Evolutionary conservation across 768 basidiomycete genomes (phyloP), one percentile per base, ranked within the genome.

Genomic region (Termitomyces sp.): DNA sequence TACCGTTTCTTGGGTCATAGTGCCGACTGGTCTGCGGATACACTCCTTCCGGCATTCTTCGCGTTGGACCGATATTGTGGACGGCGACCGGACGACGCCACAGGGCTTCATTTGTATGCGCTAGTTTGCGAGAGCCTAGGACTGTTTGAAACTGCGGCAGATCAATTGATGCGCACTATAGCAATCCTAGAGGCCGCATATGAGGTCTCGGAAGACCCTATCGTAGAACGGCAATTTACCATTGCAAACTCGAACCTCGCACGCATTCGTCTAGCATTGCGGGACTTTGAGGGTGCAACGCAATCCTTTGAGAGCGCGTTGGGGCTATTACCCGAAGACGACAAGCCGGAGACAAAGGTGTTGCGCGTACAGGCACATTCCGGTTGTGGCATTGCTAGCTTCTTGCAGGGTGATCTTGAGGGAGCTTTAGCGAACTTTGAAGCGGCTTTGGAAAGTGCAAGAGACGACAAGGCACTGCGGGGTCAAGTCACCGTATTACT

Each of bases 81-180:
- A 60, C 81, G 82, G 39, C 76, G 81, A 6, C 87, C 93, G 0
- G 72, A 78, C 50, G 91, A 97, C 63, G 78, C 88, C 1, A 77
- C 84, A 27, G 95, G 87, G 0, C 73, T 93, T 10, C 93, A 98
- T 67, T 83, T 98, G 18, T 84, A 89, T 56, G 89, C 86, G 0
- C 82, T 98, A 5, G 75, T 98, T 22, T 93, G 89, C 68, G 97
- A 99, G 68, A 81, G 86, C 53, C 74, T 98, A 5, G 89, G 87
- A 13, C 88, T 92, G 39, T 65, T 80, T 30, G 82, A 85, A 16
- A 77, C 85, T 30, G 91, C 86, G 6, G 73, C 79, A 16, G 71
- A 76, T 26, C 74, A 85, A 34, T 77, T 95, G 40, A 70, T 77
- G 34, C 79, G 79, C 30, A 86, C 89, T 0, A 91, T 93, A 14